Base-by-base conservation (phyloP, 306 rosid genomes). In the Ceratonia siliqua region DNA sequence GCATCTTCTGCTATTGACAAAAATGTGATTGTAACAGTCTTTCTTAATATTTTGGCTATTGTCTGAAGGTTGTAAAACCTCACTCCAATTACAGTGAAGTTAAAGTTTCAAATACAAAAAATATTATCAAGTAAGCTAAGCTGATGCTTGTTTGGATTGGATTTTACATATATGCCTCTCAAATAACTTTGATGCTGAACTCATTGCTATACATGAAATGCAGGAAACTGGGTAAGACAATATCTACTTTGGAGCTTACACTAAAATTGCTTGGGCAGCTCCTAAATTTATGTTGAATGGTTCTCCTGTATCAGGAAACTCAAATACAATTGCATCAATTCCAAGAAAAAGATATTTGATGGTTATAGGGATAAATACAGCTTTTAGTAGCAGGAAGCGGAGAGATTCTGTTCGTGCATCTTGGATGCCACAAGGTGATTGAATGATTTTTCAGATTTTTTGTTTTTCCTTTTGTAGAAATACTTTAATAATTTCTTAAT, bases 401-500 rank as follows among this genome's bases (percentile, higher is more conserved):
- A 86, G 98, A 85, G 96, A 94, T 74, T 94, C 97, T 46, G 83
- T 91, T 76, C 92, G 98, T 81, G 80, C 80, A 77, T 89, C 98
- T 65, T 94, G 97, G 98, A 91, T 91, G 97, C 98, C 98, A 49
- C 89, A 52, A 89, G 96, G 98, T 91, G 85, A 74, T 72, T 74
- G 49, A 71, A 38, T 61, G 38, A 68, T 55, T 36, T 54, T 74
- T 38, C 24, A 54, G 4, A 5, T 63, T 64, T 58, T 78, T 53
- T 15, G 42, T 65, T 85, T 78, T 46, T 77, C 20, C 42, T 13
- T 15, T 43, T 57, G 63, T 36, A 8, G 35, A 46, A 52, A 9
- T 76, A 21, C 66, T 39, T 55, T 28, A 28, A n/a, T 66, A 41
- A 28, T 70, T 28, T 59, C 10, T 72, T 46, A 75, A 57, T 62